Percentiles rank a stretch among this genome's conserved stretches.
These are phyloP conservation scores for Penium margaritaceum DNA, from an alignment of 139 green algal genomes.

Conservation along the genomic window DNA sequence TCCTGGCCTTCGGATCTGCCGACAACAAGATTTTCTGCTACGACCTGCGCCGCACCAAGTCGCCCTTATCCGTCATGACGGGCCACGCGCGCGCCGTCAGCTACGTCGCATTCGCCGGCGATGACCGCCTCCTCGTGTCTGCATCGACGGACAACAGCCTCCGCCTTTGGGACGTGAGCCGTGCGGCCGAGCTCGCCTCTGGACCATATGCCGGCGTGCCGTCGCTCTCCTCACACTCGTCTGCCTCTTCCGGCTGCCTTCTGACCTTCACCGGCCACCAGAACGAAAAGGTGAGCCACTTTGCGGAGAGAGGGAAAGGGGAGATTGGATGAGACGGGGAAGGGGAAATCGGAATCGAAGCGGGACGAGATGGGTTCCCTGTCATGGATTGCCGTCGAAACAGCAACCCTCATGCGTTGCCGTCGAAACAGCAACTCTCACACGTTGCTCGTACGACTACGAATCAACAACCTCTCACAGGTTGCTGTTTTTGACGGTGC, in stretches of 20 bases:
- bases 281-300: conserved; percentile 76
- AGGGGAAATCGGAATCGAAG: too few relatives aligned
- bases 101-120: conserved; percentile 49
- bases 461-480: too few relatives aligned
- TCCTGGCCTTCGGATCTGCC: conserved; percentile 72
- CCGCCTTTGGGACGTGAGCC: conserved; percentile 52
- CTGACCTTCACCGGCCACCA: conserved; percentile 64
- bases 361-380: too few relatives aligned
- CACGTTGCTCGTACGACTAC: too few relatives aligned
- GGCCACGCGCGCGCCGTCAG: conserved; percentile 71
- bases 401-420: too few relatives aligned
- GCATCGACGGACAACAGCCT: conserved; percentile 55
- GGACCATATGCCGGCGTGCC: too few relatives aligned
- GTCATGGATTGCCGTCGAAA: too few relatives aligned
- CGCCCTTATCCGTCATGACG: conserved; percentile 48
- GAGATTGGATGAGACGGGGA: too few relatives aligned
- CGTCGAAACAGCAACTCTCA: too few relatives aligned
- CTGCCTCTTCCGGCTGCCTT: conserved; percentile 17
- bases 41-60: not conserved
- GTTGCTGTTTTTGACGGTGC: too few relatives aligned
- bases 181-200: not conserved
- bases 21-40: conserved; percentile 67
- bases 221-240: too few relatives aligned
- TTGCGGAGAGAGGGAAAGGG: too few relatives aligned
- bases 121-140: conserved; percentile 36